phyloP scores from a whole-genome alignment of 2,329 filamentous ascomycete species.

The Xylariaceae sp. region DNA sequence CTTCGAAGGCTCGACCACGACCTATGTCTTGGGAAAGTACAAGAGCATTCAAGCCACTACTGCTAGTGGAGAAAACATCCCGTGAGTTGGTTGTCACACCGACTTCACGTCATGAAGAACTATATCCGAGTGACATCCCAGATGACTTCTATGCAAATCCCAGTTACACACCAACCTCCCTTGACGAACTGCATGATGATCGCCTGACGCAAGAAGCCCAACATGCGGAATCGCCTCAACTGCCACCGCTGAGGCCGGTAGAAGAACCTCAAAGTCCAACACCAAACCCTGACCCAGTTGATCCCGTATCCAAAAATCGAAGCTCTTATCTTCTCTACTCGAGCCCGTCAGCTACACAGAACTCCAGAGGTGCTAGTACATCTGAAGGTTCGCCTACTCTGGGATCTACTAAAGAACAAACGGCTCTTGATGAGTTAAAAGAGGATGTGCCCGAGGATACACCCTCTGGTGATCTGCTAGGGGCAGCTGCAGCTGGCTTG shows the following conservation, averaged over 20 bases:
- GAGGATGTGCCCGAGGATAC: constrained; percentile 10
- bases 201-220: constrained; percentile 3
- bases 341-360: constrained; percentile 45
- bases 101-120: constrained; percentile 46
- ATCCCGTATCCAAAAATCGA: constrained; percentile 51
- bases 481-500: constrained; percentile 1
- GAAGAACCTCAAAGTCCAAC: constrained; percentile 30
- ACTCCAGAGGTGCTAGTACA: constrained; percentile 21
- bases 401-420: constrained; percentile 13
- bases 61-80: constrained; percentile 73
- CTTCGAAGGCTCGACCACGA: constrained; percentile 51
- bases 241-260: constrained; percentile 15
- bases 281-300: constrained; percentile 46
- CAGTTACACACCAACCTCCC: background rate
- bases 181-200: background rate
- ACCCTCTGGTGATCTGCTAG: background rate
- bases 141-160: constrained; percentile 4
- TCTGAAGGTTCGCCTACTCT: constrained; percentile 26
- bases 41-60: constrained; percentile 80
- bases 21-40: constrained; percentile 68
- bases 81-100: constrained; percentile 45
- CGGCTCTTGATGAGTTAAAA: constrained; percentile 8
- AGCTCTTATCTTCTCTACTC: constrained; percentile 52
- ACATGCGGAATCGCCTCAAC: constrained; percentile 18
- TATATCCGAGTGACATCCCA: constrained; percentile 51